phyloP scores from a whole-genome alignment of 441 rosid species.

The Mallotus japonicus region DNA sequence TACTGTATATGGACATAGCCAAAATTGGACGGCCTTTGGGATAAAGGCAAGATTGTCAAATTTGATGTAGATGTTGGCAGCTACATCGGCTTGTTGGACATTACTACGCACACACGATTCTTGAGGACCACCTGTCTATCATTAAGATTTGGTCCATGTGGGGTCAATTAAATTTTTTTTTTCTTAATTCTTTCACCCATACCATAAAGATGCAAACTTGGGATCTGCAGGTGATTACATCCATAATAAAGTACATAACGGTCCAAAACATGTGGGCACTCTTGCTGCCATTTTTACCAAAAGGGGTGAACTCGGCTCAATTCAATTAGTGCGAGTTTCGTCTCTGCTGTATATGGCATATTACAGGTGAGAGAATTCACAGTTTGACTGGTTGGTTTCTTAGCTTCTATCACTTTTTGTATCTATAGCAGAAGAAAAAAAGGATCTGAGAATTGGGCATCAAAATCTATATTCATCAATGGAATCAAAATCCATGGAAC shows the following conservation, averaged over 20 bases:
- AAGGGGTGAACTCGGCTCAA: neutral
- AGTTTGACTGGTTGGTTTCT: neutral
- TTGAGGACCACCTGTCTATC: neutral
- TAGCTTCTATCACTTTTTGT: neutral
- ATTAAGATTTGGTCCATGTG: neutral
- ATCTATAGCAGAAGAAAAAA: neutral
- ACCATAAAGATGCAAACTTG: neutral
- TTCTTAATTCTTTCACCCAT: neutral
- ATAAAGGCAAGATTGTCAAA: neutral
- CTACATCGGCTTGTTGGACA: conserved; percentile 1
- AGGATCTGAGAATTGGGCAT: neutral
- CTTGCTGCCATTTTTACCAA: neutral
- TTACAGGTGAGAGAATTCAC: neutral
- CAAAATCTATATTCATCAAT: conserved; percentile 7
- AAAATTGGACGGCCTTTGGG: neutral
- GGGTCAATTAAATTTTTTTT: neutral
- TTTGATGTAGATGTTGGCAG: neutral
- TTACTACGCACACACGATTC: neutral
- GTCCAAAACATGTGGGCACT: neutral
- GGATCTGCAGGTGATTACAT: neutral
- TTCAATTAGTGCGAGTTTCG: neutral
- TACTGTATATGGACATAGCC: neutral
- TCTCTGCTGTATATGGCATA: neutral
- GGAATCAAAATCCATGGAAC: conserved; percentile 38
- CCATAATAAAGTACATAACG: neutral